Conservation (phyloP, 73 alveolate genomes). For the Effrenium voratum region DNA sequence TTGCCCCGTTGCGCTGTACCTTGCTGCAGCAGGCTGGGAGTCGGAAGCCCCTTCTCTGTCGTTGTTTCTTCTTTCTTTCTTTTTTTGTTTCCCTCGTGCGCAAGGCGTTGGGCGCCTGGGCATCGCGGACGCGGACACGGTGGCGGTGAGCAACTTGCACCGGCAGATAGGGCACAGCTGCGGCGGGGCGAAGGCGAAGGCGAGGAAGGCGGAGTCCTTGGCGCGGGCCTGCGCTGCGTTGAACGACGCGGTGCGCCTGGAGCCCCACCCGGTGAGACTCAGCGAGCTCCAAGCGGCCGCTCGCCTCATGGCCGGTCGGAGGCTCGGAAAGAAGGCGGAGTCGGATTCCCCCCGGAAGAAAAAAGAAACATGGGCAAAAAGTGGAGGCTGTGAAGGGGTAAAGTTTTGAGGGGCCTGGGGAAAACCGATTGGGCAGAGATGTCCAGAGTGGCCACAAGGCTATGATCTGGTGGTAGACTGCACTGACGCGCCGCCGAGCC, state of each 20-base stretch:
- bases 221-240: constrained; percentile 28
- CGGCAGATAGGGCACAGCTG: constrained; percentile 97
- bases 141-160: constrained; percentile 97
- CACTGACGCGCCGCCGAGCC: constrained; percentile 97
- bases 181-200: constrained; percentile 95
- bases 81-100: too few species aligned
- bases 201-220: constrained; percentile 53
- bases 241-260: constrained; percentile 5
- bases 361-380: neutral
- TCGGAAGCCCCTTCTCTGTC: too few species aligned
- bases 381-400: neutral
- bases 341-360: neutral
- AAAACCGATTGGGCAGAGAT: too few species aligned
- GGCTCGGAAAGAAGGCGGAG: neutral
- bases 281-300: neutral
- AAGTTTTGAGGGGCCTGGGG: neutral
- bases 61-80: too few species aligned
- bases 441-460: too few species aligned
- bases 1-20: constrained; percentile 97
- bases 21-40: constrained; percentile 98
- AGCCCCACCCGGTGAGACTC: neutral
- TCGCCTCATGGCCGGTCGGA: neutral
- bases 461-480: constrained; percentile 98
- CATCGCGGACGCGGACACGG: constrained; percentile 97
- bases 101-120: constrained; percentile 95